phyloP scores from a whole-genome alignment of 306 rosid species.

The Quercus ilex region DNA sequence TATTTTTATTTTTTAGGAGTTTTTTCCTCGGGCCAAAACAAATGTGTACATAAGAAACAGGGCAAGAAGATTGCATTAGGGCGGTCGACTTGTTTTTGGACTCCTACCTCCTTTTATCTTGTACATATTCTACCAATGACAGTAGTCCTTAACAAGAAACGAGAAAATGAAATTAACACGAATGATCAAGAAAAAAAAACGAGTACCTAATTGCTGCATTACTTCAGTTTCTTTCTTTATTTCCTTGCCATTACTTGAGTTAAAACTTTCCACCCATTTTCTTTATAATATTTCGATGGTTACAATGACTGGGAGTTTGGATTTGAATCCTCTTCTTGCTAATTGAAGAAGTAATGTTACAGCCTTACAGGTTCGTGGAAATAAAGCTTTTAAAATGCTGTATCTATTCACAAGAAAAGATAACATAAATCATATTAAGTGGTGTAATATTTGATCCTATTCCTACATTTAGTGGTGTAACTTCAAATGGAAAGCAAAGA shows the following conservation, averaged over 20 bases:
- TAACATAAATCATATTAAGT: no score
- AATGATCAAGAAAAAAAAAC: neutral
- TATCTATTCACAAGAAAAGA: no score
- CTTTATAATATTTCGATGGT: no score
- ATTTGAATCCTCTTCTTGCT: no score
- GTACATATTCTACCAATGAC: conserved; percentile 16
- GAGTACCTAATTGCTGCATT: neutral
- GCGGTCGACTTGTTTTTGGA: conserved; percentile 26
- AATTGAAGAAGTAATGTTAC: no score
- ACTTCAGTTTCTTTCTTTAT: neutral
- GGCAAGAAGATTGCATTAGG: conserved; percentile 11
- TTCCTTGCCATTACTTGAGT: neutral
- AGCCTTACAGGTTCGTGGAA: no score
- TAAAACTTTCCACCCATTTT: no score
- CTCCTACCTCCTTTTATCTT: conserved; percentile 7
- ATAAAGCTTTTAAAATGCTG: no score
- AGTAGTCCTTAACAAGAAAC: neutral
- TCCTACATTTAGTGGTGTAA: no score
- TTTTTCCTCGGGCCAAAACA: conserved; percentile 25
- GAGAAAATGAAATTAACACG: neutral
- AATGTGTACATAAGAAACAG: conserved; percentile 43
- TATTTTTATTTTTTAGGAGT: neutral
- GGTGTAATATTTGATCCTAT: no score
- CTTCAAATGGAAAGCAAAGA: no score
- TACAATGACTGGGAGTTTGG: no score